Evolutionary conservation across 768 basidiomycete species (phyloP).

Genomic region (Podaxis pistillaris): DNA sequence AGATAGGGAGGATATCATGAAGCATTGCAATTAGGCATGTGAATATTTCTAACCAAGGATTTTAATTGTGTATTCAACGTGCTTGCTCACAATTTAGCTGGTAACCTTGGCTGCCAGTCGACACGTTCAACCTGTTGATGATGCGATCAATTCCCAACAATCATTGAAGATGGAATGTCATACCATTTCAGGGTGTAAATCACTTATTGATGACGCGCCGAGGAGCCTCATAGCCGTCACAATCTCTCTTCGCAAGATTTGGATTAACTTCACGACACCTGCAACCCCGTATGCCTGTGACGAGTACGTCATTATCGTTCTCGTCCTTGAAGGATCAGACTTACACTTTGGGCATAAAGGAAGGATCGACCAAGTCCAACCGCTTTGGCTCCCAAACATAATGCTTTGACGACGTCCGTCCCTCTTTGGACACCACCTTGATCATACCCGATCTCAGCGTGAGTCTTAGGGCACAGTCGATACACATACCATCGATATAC

Average conservation of each 20-base stretch:
- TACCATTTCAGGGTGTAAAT: constrained; percentile 78
- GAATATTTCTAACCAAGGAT: neutral
- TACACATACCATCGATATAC: constrained; percentile 72
- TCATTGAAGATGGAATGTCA: constrained; percentile 17
- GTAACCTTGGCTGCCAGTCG: constrained; percentile 53
- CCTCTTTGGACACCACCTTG: constrained; percentile 18
- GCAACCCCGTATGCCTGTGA: constrained; percentile 70
- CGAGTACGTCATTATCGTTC: neutral
- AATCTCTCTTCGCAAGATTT: constrained; percentile 78
- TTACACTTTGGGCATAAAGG: constrained; percentile 82
- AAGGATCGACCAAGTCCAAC: constrained; percentile 87
- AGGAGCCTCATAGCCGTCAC: constrained; percentile 71
- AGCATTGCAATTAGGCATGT: neutral
- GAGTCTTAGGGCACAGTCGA: neutral
- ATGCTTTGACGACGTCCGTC: constrained; percentile 79
- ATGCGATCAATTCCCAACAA: neutral
- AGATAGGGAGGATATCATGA: neutral
- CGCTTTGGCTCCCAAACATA: constrained; percentile 85
- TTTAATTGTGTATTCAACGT: neutral
- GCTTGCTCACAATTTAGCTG: constrained; percentile 31
- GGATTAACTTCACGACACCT: constrained; percentile 64
- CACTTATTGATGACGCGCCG: constrained; percentile 62
- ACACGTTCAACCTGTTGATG: constrained; percentile 50
- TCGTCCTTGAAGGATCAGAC: constrained; percentile 19
- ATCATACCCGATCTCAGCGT: neutral